A percentile compares a stretch with the other conserved stretches of the same genome.
Evolutionary conservation across 495 filamentous ascomycete genomes (phyloP).

Genomic region (Articulospora tetracladia): DNA sequence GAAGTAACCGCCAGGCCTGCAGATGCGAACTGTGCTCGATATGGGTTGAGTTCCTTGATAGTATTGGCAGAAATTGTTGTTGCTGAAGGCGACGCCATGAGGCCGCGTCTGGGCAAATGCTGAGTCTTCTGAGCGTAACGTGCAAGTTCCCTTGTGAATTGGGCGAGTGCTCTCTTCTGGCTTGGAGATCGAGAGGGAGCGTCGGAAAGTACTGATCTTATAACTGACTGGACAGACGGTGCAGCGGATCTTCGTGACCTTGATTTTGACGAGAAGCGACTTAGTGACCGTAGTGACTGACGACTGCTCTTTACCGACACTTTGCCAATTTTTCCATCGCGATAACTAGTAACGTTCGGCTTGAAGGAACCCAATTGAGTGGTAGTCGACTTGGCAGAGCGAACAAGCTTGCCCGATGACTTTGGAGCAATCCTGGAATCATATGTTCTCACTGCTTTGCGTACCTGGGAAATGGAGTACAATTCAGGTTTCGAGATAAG

Average conservation of each 20-base stretch:
- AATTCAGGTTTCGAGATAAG: constrained; percentile 6
- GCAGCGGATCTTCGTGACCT: neutral
- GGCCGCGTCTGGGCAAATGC: constrained; percentile 13
- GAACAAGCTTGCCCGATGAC: neutral
- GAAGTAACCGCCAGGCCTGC: constrained; percentile 49
- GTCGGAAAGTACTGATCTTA: constrained; percentile 6
- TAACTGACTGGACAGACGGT: constrained; percentile 4
- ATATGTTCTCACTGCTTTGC: constrained; percentile 11
- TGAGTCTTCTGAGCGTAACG: constrained; percentile 32
- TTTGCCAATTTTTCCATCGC: neutral
- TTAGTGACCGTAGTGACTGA: neutral
- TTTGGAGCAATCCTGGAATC: constrained; percentile 17
- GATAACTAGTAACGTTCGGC: neutral
- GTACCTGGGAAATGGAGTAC: neutral
- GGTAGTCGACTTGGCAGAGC: neutral
- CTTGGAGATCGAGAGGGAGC: constrained; percentile 32
- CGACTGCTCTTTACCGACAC: neutral
- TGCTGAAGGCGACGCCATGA: constrained; percentile 23
- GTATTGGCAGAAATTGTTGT: constrained; percentile 37
- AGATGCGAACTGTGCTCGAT: constrained; percentile 37
- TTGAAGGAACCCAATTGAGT: neutral
- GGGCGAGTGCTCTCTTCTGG: constrained; percentile 32
- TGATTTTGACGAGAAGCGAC: neutral
- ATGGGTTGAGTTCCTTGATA: constrained; percentile 41
- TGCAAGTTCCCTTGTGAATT: constrained; percentile 38